Conservation (phyloP, 371 early-diverging fungal species). For the Cokeromyces recurvatus region DNA sequence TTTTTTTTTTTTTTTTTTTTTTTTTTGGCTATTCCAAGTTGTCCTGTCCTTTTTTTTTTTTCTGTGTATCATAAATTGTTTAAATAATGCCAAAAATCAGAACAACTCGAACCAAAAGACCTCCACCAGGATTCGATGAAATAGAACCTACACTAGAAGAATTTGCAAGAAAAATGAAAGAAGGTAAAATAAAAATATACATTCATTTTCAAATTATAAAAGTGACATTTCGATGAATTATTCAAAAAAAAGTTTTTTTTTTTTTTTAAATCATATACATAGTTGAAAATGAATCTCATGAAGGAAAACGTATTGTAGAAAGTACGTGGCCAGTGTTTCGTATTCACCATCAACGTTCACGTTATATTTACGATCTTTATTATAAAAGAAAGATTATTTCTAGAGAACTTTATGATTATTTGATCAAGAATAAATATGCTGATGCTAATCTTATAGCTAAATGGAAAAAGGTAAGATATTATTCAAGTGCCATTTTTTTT, state of each 20-base stretch:
- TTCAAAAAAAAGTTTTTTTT: neutral
- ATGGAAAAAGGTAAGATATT: slow-evolving; percentile 92
- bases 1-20: too few species aligned
- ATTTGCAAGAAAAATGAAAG: slow-evolving; percentile 91
- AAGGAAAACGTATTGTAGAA: slow-evolving; percentile 93
- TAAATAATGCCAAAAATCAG: slow-evolving; percentile 80
- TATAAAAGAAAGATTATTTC: slow-evolving; percentile 94
- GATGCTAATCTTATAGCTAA: slow-evolving; percentile 96
- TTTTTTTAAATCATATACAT: slow-evolving; percentile 6
- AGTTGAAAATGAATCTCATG: slow-evolving; percentile 95
- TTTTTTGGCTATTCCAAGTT: too few species aligned
- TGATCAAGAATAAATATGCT: slow-evolving; percentile 86
- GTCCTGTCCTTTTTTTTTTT: too few species aligned
- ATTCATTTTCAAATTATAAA: too few species aligned
- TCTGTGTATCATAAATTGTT: too few species aligned
- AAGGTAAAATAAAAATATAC: too few species aligned
- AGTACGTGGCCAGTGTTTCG: slow-evolving; percentile 94
- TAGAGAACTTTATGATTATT: slow-evolving; percentile 88
- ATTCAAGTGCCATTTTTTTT: neutral
- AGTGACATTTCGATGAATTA: too few species aligned
- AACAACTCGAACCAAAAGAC: slow-evolving; percentile 72
- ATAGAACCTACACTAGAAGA: slow-evolving; percentile 93
- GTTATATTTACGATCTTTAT: slow-evolving; percentile 94
- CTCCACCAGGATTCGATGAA: slow-evolving; percentile 94
- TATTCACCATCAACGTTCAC: slow-evolving; percentile 95